Evolutionary conservation across 306 rosid genomes (phyloP), one percentile per base, ranked within the genome.

Genomic region (Ormosia semicastrata): DNA sequence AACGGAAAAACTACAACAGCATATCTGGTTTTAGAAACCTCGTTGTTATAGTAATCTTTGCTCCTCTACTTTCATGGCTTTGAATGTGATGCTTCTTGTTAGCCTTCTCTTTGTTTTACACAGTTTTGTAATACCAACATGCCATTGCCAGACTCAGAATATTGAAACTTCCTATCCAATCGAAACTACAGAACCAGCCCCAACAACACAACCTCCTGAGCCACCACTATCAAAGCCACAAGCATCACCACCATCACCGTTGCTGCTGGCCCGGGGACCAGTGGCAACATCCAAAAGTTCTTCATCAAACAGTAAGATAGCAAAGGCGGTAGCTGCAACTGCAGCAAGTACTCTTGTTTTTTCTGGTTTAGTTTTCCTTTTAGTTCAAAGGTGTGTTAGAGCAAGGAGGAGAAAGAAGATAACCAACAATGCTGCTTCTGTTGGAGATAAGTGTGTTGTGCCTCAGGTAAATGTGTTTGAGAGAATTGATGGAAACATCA

Each of bases 121-220:
- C 44, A 12, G 39, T 37, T 80, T 49, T 50, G 0, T 79, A 5
- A 63, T 85, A 33, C 81, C 80, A 80, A 9, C 70, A 17, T 86
- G 81, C 46, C 59, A 71, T 53, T 77, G 81, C 75, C 97, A 90
- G 34, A 15, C 37, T 62, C 94, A 89, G 57, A 96, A 96, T 36
- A 88, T 93, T 39, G 97, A 93, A 79, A 91, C 94, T 82, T 85
- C 57, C 76, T 93, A 80, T 73, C 97, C 97, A 3, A 10, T 8
- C 36, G 33, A 73, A 66, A 8, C 49, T 65, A 56, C 56, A 37
- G 1, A 86, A 15, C 87, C 85, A 4, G 36, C 89, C 24, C 49
- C 75, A 11, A 7, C 67, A 39, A 39, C 62, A 29, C 33, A 64
- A 44, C 77, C 89, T 36, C 71, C 50, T 8, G 32, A 7, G 7